Percentiles rank a stretch among this genome's conserved stretches.
Conservation (phyloP, 106 monocot species). For the Posidonia australis region DNA sequence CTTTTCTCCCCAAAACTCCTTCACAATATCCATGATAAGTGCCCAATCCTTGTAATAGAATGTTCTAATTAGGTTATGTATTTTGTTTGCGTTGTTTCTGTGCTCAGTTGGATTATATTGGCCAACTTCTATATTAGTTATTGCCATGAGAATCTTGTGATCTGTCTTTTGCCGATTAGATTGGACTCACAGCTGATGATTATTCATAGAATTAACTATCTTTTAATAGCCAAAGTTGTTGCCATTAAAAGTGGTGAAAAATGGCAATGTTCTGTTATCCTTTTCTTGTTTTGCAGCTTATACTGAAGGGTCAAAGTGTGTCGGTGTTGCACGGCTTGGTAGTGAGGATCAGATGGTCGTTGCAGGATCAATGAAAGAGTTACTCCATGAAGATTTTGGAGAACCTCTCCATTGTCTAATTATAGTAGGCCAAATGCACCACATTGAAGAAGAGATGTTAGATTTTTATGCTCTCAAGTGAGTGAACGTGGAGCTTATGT, state of each 20-base stretch:
- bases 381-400: slow-evolving; percentile 69
- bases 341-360: slow-evolving; percentile 61
- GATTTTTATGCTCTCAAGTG: slow-evolving; percentile 38
- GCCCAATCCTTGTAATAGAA: too few species aligned
- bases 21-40: too few species aligned
- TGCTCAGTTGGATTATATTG: too few species aligned
- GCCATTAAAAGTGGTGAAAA: too few species aligned
- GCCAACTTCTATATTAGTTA: neutral
- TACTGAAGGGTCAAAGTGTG: slow-evolving; percentile 48
- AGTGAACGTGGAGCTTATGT: neutral
- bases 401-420: slow-evolving; percentile 86
- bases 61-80: too few species aligned
- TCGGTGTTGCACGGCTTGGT: slow-evolving; percentile 85
- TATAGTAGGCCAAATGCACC: slow-evolving; percentile 74
- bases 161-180: too few species aligned
- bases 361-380: slow-evolving; percentile 61
- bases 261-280: too few species aligned
- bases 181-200: too few species aligned
- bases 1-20: too few species aligned
- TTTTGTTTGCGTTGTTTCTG: too few species aligned
- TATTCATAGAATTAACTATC: too few species aligned
- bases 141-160: neutral
- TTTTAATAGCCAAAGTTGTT: too few species aligned
- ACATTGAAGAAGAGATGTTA: slow-evolving; percentile 81
- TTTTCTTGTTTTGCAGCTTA: slow-evolving; percentile 40